Evolutionary conservation across 495 filamentous ascomycete species (phyloP), one percentile per base, ranked within the genome.

Genomic region (Podospora appendiculata): DNA sequence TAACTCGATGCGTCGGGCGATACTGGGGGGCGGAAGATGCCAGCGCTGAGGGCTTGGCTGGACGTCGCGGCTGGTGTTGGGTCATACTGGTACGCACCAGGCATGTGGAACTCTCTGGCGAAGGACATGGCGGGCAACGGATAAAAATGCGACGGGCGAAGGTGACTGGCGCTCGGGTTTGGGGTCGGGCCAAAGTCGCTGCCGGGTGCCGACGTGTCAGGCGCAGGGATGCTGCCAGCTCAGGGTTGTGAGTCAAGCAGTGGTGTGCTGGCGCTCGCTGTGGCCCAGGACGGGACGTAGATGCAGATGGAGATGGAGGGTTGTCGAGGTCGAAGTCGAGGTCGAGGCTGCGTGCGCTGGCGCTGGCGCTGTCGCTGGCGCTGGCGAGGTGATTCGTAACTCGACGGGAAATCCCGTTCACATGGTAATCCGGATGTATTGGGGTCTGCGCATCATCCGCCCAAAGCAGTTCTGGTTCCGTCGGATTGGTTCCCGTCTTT

Each of bases 21-120:
- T n/a, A 70, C 65, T 5, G 87, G 86, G 2, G 85, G 79, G 53
- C 82, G 85, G 63, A 89, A 90, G 58, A 90, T 68, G 64, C 79
- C 65, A 59, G 77, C 70, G 79, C 58, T 66, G 4, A 69, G 53
- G 13, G 60, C 41, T 36, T 83, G 63, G 70, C 70, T 66, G 70
- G 64, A 49, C 44, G 53, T 52, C 16, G 60, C 55, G 10, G 60
- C 48, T 25, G 25, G 25, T 25, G 25, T 25, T 9, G 57, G 18
- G 41, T 84, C 79, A 48, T 77, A 67, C 50, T 76, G 68, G 57
- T 80, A 76, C 45, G 70, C 69, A 16, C 69, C 69, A 39, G 75
- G 73, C 69, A 81, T 75, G 45, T 74, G 71, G 48, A 70, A 65
- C 33, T 72, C 67, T 18, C 69, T 48, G 34, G 61, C 57, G 48